Evolutionary conservation across 352 stramenopile species (phyloP), one percentile per base, ranked within the genome.

Genomic region (Globisporangium takayamanum): DNA sequence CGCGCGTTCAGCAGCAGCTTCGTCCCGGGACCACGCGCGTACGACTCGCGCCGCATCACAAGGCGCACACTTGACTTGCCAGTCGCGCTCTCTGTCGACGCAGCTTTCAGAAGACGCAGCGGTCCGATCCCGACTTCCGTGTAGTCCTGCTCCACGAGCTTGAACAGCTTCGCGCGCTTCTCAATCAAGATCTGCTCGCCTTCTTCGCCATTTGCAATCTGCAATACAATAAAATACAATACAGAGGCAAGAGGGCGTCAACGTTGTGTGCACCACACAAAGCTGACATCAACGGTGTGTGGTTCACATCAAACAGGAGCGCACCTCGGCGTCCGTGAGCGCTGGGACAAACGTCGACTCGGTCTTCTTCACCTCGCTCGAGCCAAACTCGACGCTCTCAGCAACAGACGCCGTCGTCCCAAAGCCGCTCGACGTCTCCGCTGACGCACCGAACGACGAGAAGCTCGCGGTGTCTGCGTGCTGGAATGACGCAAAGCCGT

Each of bases 81-180:
- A 4, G 67, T 70, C 11, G 73, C 67, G n/a, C 64, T 58, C 22
- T 73, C 64, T 16, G 67, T 64, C 45, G 80, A 64, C 55, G 76
- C 74, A 5, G 69, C 58, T 53, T 81, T 73, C 59, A 92, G 66
- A 28, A 92, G 62, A 30, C 83, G 71, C 67, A 90, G 64, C 39
- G 83, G 83, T 4, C 83, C 83, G 52, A 91, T 81, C 12, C 83
- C 83, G 10, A 92, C 83, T 64, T 92, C 83, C 46, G 71, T 63
- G 63, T 88, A 92, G 63, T 89, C 78, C 20, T 83, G 78, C 18
- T 81, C 77, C 18, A 87, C 75, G 53, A 92, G 68, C 56, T 90
- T 90, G 58, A 85, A 92, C 28, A 92, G 68, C 69, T 92, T 92
- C 44, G 75, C 68, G 15, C 83, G 83, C 85, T 88, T 85, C 78